Base-by-base conservation (phyloP, 2,329 filamentous ascomycete species). In the Teratosphaeria destructans region DNA sequence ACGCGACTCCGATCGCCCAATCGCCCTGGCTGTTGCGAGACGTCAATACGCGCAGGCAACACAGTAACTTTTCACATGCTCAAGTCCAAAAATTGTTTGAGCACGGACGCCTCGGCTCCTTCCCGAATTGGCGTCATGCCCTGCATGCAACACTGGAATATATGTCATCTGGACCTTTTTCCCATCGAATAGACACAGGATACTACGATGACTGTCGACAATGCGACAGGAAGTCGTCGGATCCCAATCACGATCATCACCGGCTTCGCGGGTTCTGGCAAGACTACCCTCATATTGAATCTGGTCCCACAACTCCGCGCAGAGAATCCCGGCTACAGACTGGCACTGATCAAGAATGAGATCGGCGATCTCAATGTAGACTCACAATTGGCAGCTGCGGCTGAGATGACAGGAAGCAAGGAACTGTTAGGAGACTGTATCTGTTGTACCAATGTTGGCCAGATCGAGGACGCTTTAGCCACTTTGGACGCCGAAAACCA, bases 391-490 rank as follows among this genome's bases (percentile, higher is more conserved):
- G 93, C 94, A 16, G 81, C 88, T 0, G 88, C 88, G 14, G 84
- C 84, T 56, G 86, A 92, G 63, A 91, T 99, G 66, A 87, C 90
- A 0, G 93, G 91, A 59, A 92, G 96, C 4, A 88, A 89, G 68
- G 94, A 99, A 75, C 82, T 99, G 1, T 86, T 99, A 58, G 95
- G 96, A 73, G 94, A 93, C 65, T 97, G 94, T 77, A 97, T 99
- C 75, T 99, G 94, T 82, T 99, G 94, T 79, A 97, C 97, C 73
- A 87, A 97, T 29, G 93, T 99, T 62, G 94, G 94, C 16, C 90
- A 95, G 74, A 84, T 99, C 7, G 84, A 85, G 61, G 85, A 88
- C 55, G 92, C 93, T 1, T 85, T 99, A 19, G 77, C 82, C 52
- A 86, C 94, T 70, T 85, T 99, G 49, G 82, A 83, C 56, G 74